phyloP scores from a whole-genome alignment of 495 filamentous ascomycete species.

The Trypethelium eluteriae region DNA sequence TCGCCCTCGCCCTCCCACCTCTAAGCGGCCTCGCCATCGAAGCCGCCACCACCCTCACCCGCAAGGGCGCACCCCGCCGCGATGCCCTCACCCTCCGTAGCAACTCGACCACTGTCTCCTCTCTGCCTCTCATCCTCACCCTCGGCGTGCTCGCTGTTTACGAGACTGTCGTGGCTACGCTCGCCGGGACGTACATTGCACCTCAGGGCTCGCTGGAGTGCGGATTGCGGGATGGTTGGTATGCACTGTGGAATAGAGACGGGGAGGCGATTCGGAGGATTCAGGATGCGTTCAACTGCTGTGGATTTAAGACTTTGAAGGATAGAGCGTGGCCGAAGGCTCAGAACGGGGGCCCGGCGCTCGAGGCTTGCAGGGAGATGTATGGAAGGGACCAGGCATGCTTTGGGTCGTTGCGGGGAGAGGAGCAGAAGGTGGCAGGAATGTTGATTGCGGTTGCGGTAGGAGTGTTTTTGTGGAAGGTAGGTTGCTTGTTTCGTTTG shows the following conservation, averaged over 20 bases:
- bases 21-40: conserved; percentile 45
- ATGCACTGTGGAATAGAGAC: conserved; percentile 40
- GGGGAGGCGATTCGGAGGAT: conserved; percentile 47
- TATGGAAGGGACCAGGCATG: conserved; percentile 21
- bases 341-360: conserved; percentile 18
- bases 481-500: conserved; percentile 10
- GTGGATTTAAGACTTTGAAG: conserved; percentile 48
- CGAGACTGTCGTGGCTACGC: conserved; percentile 47
- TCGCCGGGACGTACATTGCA: conserved; percentile 47
- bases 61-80: conserved; percentile 30
- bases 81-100: conserved; percentile 33
- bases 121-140: conserved; percentile 22
- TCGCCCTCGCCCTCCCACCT: conserved; percentile 47
- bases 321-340: conserved; percentile 56
- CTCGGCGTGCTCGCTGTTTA: conserved; percentile 42
- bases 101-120: conserved; percentile 26
- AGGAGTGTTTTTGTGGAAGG: conserved; percentile 26
- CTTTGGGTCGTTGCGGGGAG: conserved; percentile 26
- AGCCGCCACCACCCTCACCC: conserved; percentile 39
- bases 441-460: conserved; percentile 30
- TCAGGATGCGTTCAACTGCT: conserved; percentile 59
- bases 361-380: conserved; percentile 19
- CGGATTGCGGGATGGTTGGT: conserved; percentile 49
- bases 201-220: conserved; percentile 44
- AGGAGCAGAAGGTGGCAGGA: conserved; percentile 33